Conservation (phyloP, 306 rosid species). For the Mucuna pruriens region DNA sequence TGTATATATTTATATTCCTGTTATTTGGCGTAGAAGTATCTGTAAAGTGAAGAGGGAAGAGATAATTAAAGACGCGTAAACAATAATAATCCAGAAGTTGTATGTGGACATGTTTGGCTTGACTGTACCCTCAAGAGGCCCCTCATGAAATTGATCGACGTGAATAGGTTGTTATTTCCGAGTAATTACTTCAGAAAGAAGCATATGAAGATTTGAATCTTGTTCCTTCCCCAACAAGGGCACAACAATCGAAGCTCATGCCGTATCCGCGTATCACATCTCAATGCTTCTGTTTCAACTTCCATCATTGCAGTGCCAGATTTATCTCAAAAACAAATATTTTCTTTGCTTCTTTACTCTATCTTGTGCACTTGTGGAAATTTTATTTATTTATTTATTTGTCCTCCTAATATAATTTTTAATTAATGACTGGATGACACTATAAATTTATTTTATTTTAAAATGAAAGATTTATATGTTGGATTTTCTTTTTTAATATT, state of each 20-base stretch:
- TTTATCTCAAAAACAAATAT: not conserved
- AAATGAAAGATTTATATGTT: too few species aligned
- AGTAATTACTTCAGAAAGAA: not conserved
- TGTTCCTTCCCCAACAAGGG: not conserved
- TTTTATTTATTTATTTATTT: too few species aligned
- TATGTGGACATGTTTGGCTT: too few species aligned
- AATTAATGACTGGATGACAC: too few species aligned
- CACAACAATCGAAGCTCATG: not conserved
- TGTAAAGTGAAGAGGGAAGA: too few species aligned
- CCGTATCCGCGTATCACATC: constrained; percentile 12
- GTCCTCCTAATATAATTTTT: too few species aligned
- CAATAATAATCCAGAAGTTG: too few species aligned
- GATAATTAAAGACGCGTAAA: too few species aligned
- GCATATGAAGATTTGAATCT: not conserved
- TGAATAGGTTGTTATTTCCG: not conserved
- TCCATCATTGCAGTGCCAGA: not conserved
- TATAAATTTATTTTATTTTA: too few species aligned
- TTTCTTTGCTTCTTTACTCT: not conserved
- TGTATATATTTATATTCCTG: too few species aligned
- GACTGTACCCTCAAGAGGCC: not conserved
- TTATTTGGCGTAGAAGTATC: too few species aligned
- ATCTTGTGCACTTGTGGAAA: not conserved
- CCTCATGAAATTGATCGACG: not conserved
- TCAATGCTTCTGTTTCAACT: not conserved
- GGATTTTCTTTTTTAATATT: too few species aligned